Evolutionary conservation across 2,329 filamentous ascomycete genomes (phyloP).

Genomic region (Fusarium nygamai): DNA sequence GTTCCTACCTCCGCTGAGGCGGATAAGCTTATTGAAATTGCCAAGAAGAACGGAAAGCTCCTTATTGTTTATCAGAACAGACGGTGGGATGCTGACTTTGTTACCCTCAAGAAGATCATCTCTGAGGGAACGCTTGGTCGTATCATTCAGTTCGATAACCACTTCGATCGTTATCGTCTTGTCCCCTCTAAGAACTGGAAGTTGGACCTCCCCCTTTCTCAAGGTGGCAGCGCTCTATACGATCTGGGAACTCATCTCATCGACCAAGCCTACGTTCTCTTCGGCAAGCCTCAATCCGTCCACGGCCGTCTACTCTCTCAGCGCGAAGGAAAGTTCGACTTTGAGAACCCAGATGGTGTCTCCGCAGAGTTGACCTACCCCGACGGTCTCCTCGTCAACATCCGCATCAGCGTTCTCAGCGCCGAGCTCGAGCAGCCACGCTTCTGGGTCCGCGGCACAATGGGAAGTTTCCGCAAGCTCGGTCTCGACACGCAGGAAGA

Average conservation of each 20-base stretch:
- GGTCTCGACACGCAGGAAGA: slow-evolving; percentile 80
- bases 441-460: slow-evolving; percentile 80
- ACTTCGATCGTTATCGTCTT: slow-evolving; percentile 80
- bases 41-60: slow-evolving; percentile 60
- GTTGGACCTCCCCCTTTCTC: slow-evolving; percentile 63
- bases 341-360: slow-evolving; percentile 66
- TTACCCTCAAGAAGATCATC: slow-evolving; percentile 73
- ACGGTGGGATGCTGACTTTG: slow-evolving; percentile 80
- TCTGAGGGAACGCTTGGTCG: slow-evolving; percentile 70
- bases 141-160: slow-evolving; percentile 80
- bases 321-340: slow-evolving; percentile 58
- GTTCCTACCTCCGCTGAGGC: slow-evolving; percentile 77
- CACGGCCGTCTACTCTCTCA: slow-evolving; percentile 76
- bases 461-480: slow-evolving; percentile 79
- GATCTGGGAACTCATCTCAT: slow-evolving; percentile 81
- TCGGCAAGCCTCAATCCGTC: slow-evolving; percentile 73
- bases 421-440: slow-evolving; percentile 75
- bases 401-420: slow-evolving; percentile 75
- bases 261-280: slow-evolving; percentile 77
- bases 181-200: slow-evolving; percentile 73
- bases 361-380: slow-evolving; percentile 74
- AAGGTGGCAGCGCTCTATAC: slow-evolving; percentile 75
- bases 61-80: slow-evolving; percentile 81
- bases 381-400: slow-evolving; percentile 71
- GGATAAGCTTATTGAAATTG: slow-evolving; percentile 66